Evolutionary conservation across 1,139 yeast genomes (phyloP), one percentile per base, ranked within the genome.

Genomic region (Suhomyces yuchorum): DNA sequence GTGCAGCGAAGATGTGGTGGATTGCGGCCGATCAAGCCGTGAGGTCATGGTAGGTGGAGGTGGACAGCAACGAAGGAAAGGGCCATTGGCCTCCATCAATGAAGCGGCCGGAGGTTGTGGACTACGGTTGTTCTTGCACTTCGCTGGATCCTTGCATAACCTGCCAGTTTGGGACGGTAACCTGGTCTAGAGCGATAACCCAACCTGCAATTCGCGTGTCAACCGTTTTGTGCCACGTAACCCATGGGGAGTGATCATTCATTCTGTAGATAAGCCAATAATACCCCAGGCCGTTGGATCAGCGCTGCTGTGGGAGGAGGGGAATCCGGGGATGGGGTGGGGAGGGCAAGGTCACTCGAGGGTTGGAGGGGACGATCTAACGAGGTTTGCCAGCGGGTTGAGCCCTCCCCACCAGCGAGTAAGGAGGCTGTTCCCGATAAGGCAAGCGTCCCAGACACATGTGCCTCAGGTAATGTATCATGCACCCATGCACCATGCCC

Each of bases 161-260:
- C 30, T 8, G 14, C 30, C 30, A 3, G n/a, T 26, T 26, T 26
- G n/a, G 30, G 30, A 26, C 3, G 30, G 30, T 26, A 26, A 26
- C 30, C 30, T 26, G 30, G 30, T 11, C 3, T 9, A n/a, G 18
- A 30, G 18, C 9, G 41, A 38, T 38, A 38, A 38, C 41, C 41
- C 26, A 38, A 38, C 41, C 41, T 38, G 41, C 41, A 38, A 38
- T 17, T 26, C 34, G 28, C 33, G 34, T 23, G 34, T 30, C 32
- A 22, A 15, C 20, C 30, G 20, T 23, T 36, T 37, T 37, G 39
- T 37, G 32, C n/a, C 39, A 20, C 20, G 4, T 19, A 8, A 3
- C 19, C 28, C 14, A 7, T 22, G 12, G 37, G 24, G 24, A 34
- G 17, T 38, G 41, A 38, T 38, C 41, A 38, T 26, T 26, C 41